Conservation (phyloP, 2,329 filamentous ascomycete genomes). For the Periconia sp. region DNA sequence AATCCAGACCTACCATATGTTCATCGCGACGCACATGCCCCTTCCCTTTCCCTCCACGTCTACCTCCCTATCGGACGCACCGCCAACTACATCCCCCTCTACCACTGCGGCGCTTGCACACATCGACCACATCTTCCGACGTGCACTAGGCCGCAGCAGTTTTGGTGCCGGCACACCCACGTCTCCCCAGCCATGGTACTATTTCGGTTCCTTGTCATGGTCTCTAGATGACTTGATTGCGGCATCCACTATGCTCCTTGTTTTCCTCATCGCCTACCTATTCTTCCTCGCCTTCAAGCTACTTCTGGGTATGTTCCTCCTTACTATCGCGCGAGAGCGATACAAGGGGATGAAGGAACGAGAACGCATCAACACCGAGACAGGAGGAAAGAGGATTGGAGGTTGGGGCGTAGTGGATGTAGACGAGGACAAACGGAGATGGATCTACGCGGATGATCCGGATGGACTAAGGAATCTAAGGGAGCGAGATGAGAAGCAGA, state of each 20-base stretch:
- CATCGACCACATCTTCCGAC: constrained; percentile 77
- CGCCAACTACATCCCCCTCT: constrained; percentile 64
- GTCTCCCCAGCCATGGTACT: constrained; percentile 41
- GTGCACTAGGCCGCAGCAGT: constrained; percentile 75
- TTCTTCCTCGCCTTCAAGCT: constrained; percentile 83
- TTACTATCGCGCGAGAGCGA: constrained; percentile 78
- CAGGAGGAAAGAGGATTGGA: constrained; percentile 76
- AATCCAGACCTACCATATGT: constrained; percentile 98
- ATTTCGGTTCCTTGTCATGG: constrained; percentile 48
- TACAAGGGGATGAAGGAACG: constrained; percentile 81
- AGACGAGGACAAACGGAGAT: constrained; percentile 81
- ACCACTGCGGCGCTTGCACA: constrained; percentile 79
- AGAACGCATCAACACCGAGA: constrained; percentile 63
- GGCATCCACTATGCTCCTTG: constrained; percentile 78
- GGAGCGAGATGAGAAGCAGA: constrained; percentile 67
- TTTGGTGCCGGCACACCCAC: constrained; percentile 58
- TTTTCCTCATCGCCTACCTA: constrained; percentile 85
- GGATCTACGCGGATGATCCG: constrained; percentile 85
- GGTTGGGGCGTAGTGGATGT: constrained; percentile 88
- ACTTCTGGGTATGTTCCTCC: constrained; percentile 83
- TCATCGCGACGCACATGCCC: constrained; percentile 84
- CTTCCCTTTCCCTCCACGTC: constrained; percentile 72
- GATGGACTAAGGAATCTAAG: constrained; percentile 69
- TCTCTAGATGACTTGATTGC: constrained; percentile 77
- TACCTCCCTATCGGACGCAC: constrained; percentile 63